Evolutionary conservation across 1,284 basidiomycete genomes (phyloP), one percentile per base, ranked within the genome.

Genomic region (Vanrija humicola): DNA sequence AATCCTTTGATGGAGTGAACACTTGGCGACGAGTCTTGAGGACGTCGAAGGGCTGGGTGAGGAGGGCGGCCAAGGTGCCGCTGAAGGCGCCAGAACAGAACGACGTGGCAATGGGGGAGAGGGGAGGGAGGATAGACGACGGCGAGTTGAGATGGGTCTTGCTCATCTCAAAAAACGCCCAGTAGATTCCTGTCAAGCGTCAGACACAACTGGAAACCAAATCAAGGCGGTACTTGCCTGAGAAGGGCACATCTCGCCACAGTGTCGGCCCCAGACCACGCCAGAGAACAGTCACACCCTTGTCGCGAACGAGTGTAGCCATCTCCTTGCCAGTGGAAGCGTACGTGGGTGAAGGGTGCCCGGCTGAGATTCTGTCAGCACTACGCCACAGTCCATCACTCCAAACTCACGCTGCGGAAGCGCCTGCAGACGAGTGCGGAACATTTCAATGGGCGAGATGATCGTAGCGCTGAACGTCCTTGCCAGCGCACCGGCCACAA

Each of bases 171-270:
- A 77, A 75, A 6, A 69, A 68, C 5, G 74, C 75, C 75, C 75
- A 77, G 64, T 77, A 77, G 34, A 75, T 61, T 16, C 72, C 73
- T 74, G 52, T 4, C n/a, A 12, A 23, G 34, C 9, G 34, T 34
- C 12, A 34, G 34, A 34, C 25, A 46, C 23, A 14, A 14, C 50
- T 14, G 29, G 47, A 43, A 25, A 88, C 92, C 95, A 3, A 21
- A 3, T 23, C 5, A 23, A 3, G 39, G 21, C 25, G 12, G 5
- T 1, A 60, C 66, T 59, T 43, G 65, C 92, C 95, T 40, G 89
- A 93, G 73, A 98, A 98, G 0, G 95, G 95, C 1, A 98, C 95
- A 66, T 98, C 95, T 54, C 95, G 83, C 92, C 91, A 98, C 8
- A 98, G 80, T 6, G 93, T 97, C 4, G 94, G 84, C 0, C 88